Conservation (phyloP, 805 yeast genomes). For the Pichia cabralensis region DNA sequence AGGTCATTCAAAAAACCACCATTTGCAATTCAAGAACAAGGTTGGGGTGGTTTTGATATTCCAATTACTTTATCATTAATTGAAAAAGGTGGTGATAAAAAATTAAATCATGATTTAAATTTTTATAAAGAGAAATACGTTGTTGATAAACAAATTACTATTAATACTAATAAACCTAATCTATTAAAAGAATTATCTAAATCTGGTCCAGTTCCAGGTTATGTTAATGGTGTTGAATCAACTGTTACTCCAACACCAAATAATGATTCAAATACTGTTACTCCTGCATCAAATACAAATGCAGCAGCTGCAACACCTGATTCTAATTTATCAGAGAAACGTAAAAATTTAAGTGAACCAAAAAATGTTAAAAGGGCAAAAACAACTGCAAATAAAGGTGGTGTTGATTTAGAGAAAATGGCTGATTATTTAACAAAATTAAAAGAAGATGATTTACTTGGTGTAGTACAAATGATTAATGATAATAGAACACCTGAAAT, state of each 20-base stretch:
- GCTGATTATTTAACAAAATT: slow-evolving; percentile 85
- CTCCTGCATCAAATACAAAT: slow-evolving; percentile 11
- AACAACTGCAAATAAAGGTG: slow-evolving; percentile 55
- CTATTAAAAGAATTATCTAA: slow-evolving; percentile 66
- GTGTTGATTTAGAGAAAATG: slow-evolving; percentile 78
- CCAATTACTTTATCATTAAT: slow-evolving; percentile 65
- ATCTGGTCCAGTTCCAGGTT: slow-evolving; percentile 67
- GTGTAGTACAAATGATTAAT: slow-evolving; percentile 95
- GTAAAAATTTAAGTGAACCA: slow-evolving; percentile 24
- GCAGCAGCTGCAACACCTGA: slow-evolving; percentile 10
- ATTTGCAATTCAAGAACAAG: slow-evolving; percentile 80
- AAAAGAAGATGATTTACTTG: slow-evolving; percentile 85
- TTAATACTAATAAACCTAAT: slow-evolving; percentile 68
- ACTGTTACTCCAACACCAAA: neutral
- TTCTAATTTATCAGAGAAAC: slow-evolving; percentile 10
- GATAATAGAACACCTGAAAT: slow-evolving; percentile 91
- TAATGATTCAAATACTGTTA: slow-evolving; percentile 6
- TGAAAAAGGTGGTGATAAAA: slow-evolving; percentile 84
- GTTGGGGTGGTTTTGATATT: slow-evolving; percentile 98
- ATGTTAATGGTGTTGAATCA: neutral
- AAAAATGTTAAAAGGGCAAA: slow-evolving; percentile 43
- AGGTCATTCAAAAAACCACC: slow-evolving; percentile 77
- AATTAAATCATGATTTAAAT: slow-evolving; percentile 81
- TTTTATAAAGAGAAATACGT: slow-evolving; percentile 69
- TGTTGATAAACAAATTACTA: slow-evolving; percentile 64